These are phyloP conservation scores for Fusarium tricinctum DNA, from an alignment of 2,329 filamentous ascomycete genomes.

Conservation along the genomic window DNA sequence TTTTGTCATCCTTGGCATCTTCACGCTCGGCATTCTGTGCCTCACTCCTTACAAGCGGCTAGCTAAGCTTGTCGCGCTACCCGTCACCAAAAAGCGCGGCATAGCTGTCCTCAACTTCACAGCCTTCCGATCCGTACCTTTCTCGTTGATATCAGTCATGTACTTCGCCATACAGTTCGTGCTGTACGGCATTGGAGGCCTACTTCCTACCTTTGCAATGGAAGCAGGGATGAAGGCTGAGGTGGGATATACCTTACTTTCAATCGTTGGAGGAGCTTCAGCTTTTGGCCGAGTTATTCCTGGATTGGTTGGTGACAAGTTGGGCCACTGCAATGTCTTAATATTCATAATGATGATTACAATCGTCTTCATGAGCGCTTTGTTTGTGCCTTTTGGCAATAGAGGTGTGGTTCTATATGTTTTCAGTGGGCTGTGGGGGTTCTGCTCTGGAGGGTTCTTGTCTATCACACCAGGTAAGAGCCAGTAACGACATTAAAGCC, in stretches of 20 bases:
- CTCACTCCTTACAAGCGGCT: slow-evolving; percentile 17
- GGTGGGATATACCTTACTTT: slow-evolving; percentile 3
- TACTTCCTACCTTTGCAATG: slow-evolving; percentile 10
- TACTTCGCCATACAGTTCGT: slow-evolving; percentile 11
- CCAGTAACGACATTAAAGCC: accelerated
- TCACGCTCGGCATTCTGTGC: background rate
- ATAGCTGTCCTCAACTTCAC: slow-evolving; percentile 17
- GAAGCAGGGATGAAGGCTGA: slow-evolving; percentile 13
- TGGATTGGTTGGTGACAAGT: background rate
- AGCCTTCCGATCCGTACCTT: slow-evolving; percentile 11
- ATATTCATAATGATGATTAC: slow-evolving; percentile 18
- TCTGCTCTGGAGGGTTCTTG: background rate
- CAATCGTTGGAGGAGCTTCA: slow-evolving; percentile 13
- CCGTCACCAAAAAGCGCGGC: background rate
- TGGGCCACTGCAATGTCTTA: slow-evolving; percentile 19
- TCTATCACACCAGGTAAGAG: slow-evolving; percentile 15
- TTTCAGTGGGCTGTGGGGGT: slow-evolving; percentile 12
- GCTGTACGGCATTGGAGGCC: slow-evolving; percentile 18
- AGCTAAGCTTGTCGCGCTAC: slow-evolving; percentile 1
- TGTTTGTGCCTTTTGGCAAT: slow-evolving; percentile 11
- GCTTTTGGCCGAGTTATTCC: slow-evolving; percentile 4
- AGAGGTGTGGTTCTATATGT: slow-evolving; percentile 2
- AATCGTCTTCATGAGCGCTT: slow-evolving; percentile 5
- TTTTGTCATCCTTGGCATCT: slow-evolving; percentile 10
- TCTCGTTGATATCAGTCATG: slow-evolving; percentile 11